Evolutionary conservation across 2,329 filamentous ascomycete genomes (phyloP).

Genomic region (Aspergillus fructus): DNA sequence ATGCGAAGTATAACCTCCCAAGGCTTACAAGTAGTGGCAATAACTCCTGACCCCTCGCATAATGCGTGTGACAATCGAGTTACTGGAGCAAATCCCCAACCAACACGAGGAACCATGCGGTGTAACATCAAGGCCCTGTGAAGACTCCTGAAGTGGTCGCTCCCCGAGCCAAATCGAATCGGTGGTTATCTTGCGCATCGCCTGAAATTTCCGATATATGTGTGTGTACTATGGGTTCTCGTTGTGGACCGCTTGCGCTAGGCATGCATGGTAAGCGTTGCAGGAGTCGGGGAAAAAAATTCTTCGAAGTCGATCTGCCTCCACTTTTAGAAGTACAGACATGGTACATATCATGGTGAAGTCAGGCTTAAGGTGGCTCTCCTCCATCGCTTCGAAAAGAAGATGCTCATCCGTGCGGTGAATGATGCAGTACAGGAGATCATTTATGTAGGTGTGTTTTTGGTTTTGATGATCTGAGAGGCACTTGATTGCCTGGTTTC

Average conservation of each 20-base stretch:
- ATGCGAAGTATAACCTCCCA: not conserved
- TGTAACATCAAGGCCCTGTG: not conserved
- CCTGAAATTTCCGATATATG: not conserved
- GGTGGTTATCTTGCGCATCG: not conserved
- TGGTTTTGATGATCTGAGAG: not conserved
- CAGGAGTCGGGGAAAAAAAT: not conserved
- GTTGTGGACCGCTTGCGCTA: not conserved
- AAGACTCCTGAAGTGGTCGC: not conserved
- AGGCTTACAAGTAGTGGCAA: not conserved
- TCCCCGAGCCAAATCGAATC: not conserved
- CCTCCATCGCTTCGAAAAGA: not conserved
- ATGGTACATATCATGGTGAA: not conserved
- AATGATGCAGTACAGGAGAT: not conserved
- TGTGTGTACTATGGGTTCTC: not conserved
- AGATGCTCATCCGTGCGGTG: not conserved
- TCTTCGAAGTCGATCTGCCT: not conserved
- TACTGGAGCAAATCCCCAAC: conserved; percentile 5
- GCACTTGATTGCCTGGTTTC: not conserved
- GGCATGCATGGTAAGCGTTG: not conserved
- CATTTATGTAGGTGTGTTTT: not conserved
- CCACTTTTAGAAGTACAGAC: not conserved
- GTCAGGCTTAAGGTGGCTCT: not conserved
- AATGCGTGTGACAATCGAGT: not conserved
- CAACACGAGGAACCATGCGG: conserved; percentile 8
- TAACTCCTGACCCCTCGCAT: conserved; percentile 9